Evolutionary conservation across 2,329 filamentous ascomycete species (phyloP), one percentile per base, ranked within the genome.

Genomic region (Claviceps maximensis): DNA sequence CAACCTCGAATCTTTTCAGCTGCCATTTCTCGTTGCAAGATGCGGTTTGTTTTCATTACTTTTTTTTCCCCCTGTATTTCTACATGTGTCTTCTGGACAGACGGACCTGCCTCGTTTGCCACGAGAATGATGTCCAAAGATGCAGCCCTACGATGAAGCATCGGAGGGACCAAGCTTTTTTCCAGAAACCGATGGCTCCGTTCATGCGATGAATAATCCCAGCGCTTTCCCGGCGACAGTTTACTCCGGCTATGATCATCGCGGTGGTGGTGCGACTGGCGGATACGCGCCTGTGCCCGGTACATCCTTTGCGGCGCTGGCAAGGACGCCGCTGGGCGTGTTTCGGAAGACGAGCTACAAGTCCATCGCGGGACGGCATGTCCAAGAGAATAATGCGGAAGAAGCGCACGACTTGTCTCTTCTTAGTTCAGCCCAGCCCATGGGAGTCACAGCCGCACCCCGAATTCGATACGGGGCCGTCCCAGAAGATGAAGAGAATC

Each of bases 331-430:
- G 15, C 64, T 67, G 1, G 59, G 55, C 51, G 54, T 57, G 19
- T 58, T 57, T 44, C 63, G 62, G 46, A 57, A 55, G 29, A 51
- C 62, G 10, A 60, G 59, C 42, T 63, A 65, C 51, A 54, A 53
- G n/a, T 58, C 62, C 8, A 54, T 60, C 1, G 29, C 61, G 29
- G 58, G 57, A 27, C 58, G 61, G 33, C 57, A 41, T 10, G 27
- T 47, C 13, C 31, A 62, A 4, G 59, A 61, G 5, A 58, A 65
- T 10, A 69, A 67, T 8, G 55, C 61, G 7, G 69, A 74, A 50
- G 70, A 76, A 45, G 66, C 67, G 21, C 70, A 73, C 41, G 71
- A 69, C 50, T 60, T 77, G 48, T 69, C 71, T 15, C 65, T 77
- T 2, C 64, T 76, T 12, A 57, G 57, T 4, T 61, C 67, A 4